These are phyloP conservation scores for Eutypa lata DNA, from an alignment of 2,329 filamentous ascomycete species.

Conservation along the genomic window DNA sequence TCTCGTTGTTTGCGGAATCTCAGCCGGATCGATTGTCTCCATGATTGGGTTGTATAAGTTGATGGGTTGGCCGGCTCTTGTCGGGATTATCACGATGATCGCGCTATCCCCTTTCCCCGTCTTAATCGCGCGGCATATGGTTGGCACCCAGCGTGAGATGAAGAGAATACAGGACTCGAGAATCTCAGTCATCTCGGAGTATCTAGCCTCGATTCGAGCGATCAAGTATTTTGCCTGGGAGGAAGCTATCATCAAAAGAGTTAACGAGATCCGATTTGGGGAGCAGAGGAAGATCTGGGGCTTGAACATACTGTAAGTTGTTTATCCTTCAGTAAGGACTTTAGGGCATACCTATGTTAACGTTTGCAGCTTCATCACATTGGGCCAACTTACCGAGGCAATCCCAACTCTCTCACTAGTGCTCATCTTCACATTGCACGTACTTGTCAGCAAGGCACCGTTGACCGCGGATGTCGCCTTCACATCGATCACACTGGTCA, in stretches of 20 bases:
- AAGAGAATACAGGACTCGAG: conserved; percentile 54
- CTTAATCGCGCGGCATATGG: conserved; percentile 47
- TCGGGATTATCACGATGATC: conserved; percentile 48
- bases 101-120: conserved; percentile 48
- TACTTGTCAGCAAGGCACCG: conserved; percentile 42
- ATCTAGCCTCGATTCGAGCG: conserved; percentile 53
- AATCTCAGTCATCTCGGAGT: conserved; percentile 56
- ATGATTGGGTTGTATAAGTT: conserved; percentile 52
- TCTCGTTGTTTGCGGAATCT: conserved; percentile 41
- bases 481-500: conserved; percentile 52
- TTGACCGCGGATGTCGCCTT: conserved; percentile 57
- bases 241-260: conserved; percentile 46
- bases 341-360: not conserved
- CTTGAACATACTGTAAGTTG: conserved; percentile 44
- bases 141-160: conserved; percentile 47
- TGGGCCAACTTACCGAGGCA: conserved; percentile 49
- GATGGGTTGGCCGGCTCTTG: conserved; percentile 53
- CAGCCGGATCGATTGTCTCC: conserved; percentile 45
- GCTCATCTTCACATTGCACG: conserved; percentile 52
- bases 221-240: conserved; percentile 64
- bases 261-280: conserved; percentile 44
- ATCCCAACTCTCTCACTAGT: conserved; percentile 51
- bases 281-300: conserved; percentile 56
- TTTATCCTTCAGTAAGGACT: conserved; percentile 11
- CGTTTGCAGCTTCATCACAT: conserved; percentile 19